Evolutionary conservation across 83 land plant genomes (phyloP), one percentile per base, ranked within the genome.

Genomic region (Thuja plicata): DNA sequence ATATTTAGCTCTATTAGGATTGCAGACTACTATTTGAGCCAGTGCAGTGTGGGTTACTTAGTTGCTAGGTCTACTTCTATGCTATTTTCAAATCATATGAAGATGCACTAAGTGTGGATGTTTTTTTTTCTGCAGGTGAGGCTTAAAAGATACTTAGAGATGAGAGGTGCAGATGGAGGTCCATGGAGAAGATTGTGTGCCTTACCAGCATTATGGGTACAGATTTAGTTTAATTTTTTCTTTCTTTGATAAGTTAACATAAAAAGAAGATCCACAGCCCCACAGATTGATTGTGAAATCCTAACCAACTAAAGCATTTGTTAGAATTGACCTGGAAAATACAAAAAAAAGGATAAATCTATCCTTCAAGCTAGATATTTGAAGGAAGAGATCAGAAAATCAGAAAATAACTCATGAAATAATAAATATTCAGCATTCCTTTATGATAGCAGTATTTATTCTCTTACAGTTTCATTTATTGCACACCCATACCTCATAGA

Each of bases 151-250:
- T 98, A 97, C 88, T 88, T 98, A 92, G 99, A 98, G 87, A 98
- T 98, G 99, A 93, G 99, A 88, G 99, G 99, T 83, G 99, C 99
- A 87, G 99, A 98, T 94, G 99, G 99, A 79, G 99, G 99, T 54
- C 99, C 99, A 83, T 98, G 99, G 99, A 95, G 97, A 89, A 95
- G 98, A 90, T 91, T 98, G 89, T 98, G 99, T 92, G 99, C 99
- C 43, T 86, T 98, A 89, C 99, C 99, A 57, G 99, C 99, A 54
- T 95, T 98, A 91, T 98, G 99, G 99, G 99, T 98, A 93, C 27
- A 62, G 24, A 27, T 87, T 89, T 21, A 46, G 48, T 43, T n/a
- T 83, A 38, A 21, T 24, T 45, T 0, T n/a, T 3, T 82, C 1
- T 34, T 76, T 34, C 15, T 76, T 76, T 76, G 38, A 76, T 24